These are phyloP conservation scores for Fraxinus greggii DNA, from an alignment of 305 asterid species.

Conservation along the genomic window DNA sequence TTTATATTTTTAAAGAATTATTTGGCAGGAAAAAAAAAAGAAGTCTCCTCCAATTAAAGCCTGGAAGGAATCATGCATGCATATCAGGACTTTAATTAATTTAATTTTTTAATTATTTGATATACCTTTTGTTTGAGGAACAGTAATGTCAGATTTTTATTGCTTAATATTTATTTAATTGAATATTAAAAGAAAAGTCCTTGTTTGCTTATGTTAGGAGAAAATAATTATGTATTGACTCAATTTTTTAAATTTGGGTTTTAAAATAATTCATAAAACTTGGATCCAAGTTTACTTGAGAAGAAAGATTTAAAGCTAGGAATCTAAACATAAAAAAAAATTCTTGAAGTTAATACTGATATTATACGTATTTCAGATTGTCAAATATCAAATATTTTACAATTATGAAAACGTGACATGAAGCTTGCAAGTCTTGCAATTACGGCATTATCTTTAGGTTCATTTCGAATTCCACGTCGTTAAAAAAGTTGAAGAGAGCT, in stretches of 20 bases:
- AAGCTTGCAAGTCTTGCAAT: not conserved
- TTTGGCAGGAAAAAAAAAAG: conserved; percentile 19
- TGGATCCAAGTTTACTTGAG: conserved; percentile 6
- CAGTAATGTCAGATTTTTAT: conserved; percentile 38
- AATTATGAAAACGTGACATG: no score
- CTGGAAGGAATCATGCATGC: conserved; percentile 30
- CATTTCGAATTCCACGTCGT: not conserved
- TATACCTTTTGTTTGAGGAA: conserved; percentile 26
- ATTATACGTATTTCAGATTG: not conserved
- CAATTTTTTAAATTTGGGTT: not conserved
- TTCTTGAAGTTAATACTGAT: not conserved
- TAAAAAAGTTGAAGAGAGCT: not conserved
- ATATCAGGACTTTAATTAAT: conserved; percentile 9
- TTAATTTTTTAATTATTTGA: conserved; percentile 9
- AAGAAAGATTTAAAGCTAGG: not conserved
- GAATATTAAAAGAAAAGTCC: not conserved
- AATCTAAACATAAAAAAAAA: not conserved
- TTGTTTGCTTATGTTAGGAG: conserved; percentile 21
- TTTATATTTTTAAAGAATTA: conserved; percentile 31
- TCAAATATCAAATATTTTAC: not conserved
- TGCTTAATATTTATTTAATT: not conserved
- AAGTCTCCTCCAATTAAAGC: conserved; percentile 36
- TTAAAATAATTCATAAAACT: not conserved
- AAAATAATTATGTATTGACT: conserved; percentile 1
- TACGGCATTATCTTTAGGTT: not conserved